phyloP scores from a whole-genome alignment of 139 green algal genomes.

The Chlorella sorokiniana region DNA sequence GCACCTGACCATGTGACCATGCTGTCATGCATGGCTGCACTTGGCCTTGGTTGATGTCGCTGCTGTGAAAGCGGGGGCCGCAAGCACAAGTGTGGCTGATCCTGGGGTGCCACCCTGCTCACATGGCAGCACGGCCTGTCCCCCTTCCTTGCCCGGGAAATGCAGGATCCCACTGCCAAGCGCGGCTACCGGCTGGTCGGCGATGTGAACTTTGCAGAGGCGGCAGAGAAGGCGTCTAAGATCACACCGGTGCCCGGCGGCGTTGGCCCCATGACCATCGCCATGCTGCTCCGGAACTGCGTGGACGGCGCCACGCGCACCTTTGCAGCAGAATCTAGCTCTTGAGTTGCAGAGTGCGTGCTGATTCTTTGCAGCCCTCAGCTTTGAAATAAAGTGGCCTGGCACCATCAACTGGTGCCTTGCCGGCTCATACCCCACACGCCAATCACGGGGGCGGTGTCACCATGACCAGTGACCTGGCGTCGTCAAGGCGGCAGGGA shows the following conservation, averaged over 20 bases:
- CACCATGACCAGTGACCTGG: too few species aligned
- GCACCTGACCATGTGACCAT: not conserved
- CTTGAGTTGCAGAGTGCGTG: too few species aligned
- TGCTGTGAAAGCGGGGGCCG: not conserved
- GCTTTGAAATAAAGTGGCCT: too few species aligned
- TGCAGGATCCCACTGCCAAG: conserved; percentile 44
- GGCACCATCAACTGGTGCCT: too few species aligned
- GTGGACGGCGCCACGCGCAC: conserved; percentile 47
- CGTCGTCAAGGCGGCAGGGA: too few species aligned
- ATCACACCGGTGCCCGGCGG: conserved; percentile 88
- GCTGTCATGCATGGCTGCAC: too few species aligned
- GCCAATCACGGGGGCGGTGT: too few species aligned
- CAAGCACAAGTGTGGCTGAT: not conserved
- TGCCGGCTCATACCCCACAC: too few species aligned
- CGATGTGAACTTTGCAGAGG: conserved; percentile 79
- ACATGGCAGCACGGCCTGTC: too few species aligned
- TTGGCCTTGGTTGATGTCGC: not conserved
- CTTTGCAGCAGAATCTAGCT: conserved; percentile 1
- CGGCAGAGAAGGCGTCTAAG: conserved; percentile 56
- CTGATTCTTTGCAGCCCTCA: too few species aligned
- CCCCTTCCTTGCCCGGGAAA: not conserved
- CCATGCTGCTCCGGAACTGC: conserved; percentile 86
- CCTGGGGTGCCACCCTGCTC: too few species aligned
- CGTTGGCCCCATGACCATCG: conserved; percentile 94
- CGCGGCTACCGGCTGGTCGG: conserved; percentile 81